Evolutionary conservation across 345 rosid species (phyloP).

Genomic region (Nephelium lappaceum): DNA sequence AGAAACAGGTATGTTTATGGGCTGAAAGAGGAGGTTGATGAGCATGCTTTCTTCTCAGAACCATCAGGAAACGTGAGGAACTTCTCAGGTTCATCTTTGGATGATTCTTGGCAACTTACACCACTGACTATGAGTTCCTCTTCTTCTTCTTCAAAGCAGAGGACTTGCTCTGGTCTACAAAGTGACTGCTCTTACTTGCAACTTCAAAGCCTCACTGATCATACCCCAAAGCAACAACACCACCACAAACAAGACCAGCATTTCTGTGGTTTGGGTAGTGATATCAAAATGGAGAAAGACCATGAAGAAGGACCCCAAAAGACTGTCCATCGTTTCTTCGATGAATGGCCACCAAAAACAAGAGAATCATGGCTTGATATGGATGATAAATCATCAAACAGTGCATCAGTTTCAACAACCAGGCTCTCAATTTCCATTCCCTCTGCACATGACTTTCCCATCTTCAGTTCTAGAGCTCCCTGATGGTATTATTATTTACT

Average conservation of each 20-base stretch:
- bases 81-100: slow-evolving; percentile 57
- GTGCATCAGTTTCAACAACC: slow-evolving; percentile 47
- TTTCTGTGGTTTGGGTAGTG: slow-evolving; percentile 40
- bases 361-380: slow-evolving; percentile 62
- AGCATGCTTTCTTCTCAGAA: slow-evolving; percentile 75
- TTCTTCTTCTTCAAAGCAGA: slow-evolving; percentile 48
- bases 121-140: slow-evolving; percentile 65
- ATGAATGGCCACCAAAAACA: slow-evolving; percentile 76
- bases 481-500: slow-evolving; percentile 30
- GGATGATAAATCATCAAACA: slow-evolving; percentile 61
- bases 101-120: slow-evolving; percentile 67
- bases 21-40: slow-evolving; percentile 57
- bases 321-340: slow-evolving; percentile 83
- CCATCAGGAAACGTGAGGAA: slow-evolving; percentile 61
- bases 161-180: slow-evolving; percentile 38
- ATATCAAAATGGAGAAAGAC: slow-evolving; percentile 41
- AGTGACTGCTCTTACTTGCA: slow-evolving; percentile 60
- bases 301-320: slow-evolving; percentile 55
- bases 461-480: slow-evolving; percentile 49
- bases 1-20: slow-evolving; percentile 56
- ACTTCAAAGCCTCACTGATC: slow-evolving; percentile 48
- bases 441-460: slow-evolving; percentile 54
- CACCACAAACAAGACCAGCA: slow-evolving; percentile 41
- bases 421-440: slow-evolving; percentile 75
- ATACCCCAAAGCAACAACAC: slow-evolving; percentile 33